Conservation (phyloP, 768 basidiomycete genomes). For the Hysterangium stoloniferum region DNA sequence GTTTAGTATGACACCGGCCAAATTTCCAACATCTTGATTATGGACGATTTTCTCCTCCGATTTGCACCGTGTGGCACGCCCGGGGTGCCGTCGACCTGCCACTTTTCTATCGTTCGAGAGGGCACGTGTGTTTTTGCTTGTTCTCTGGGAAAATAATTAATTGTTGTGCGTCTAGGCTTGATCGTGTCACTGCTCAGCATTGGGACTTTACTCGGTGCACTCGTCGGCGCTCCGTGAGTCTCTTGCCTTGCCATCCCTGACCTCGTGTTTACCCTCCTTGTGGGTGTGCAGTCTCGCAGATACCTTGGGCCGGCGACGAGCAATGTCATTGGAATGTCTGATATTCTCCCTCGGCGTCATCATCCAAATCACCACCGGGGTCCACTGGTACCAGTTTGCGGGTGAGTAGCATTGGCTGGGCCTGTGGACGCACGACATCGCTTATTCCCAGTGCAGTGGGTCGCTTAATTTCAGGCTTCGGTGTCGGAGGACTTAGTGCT, state of each 20-base stretch:
- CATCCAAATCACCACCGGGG: conserved; percentile 43
- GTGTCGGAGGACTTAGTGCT: conserved; percentile 59
- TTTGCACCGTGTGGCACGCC: conserved; percentile 47
- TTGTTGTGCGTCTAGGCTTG: conserved; percentile 30
- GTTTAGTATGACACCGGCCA: conserved; percentile 63
- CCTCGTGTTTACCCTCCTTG: background rate
- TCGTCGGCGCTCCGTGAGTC: conserved; percentile 53
- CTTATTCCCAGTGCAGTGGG: conserved; percentile 36
- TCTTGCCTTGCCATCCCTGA: background rate
- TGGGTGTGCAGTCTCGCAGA: conserved; percentile 44
- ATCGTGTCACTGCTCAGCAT: conserved; percentile 67
- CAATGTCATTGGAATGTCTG: conserved; percentile 54
- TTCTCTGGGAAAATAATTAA: background rate
- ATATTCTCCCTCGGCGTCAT: conserved; percentile 55
- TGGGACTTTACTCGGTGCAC: conserved; percentile 57
- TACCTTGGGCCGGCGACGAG: conserved; percentile 53
- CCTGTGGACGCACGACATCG: background rate
- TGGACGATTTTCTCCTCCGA: conserved; percentile 58
- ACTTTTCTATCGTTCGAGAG: conserved; percentile 47
- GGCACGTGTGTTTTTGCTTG: conserved; percentile 15
- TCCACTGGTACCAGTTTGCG: conserved; percentile 55
- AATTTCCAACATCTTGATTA: conserved; percentile 68
- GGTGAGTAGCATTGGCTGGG: conserved; percentile 11
- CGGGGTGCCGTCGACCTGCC: conserved; percentile 34
- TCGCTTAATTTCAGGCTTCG: conserved; percentile 57